Base-by-base conservation (phyloP, 352 stramenopile genomes). In the Globisporangium heterothallicum region DNA sequence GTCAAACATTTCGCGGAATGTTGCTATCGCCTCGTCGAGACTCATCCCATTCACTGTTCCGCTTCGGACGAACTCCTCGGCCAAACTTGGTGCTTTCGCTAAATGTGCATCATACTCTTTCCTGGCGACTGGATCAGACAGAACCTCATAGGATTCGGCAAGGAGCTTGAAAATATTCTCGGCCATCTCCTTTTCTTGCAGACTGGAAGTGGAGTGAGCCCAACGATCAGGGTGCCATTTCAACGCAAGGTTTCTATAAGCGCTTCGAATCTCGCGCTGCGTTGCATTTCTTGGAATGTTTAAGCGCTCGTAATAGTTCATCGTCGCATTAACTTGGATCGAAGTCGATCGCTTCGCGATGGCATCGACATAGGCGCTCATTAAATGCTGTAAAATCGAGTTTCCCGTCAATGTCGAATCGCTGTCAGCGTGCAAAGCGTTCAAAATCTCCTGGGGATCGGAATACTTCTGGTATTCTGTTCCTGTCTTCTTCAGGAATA, bases 211-310 rank as follows among this genome's bases (percentile, higher is more conserved):
- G 10, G 61, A 64, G 25, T 73, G 74, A 1, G 84, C 61, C 79
- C 78, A 93, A 4, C 82, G 80, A 59, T 94, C 84, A 4, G 84
- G 82, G 53, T 94, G 84, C 84, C 84, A 94, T 50, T 90, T 91
- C n/a, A 94, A 57, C 14, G 84, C 84, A 10, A 92, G 47, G 4
- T 61, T 58, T 26, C 84, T 87, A 64, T 94, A 94, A 0, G 82
- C 82, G 30, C 54, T 81, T 25, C 80, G 77, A 57, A 94, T 84
- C 51, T 91, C 69, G 12, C 66, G 63, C 8, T 68, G 59, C 1
- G 72, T 86, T 6, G 84, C 84, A n/a, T 86, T 84, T 34, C 66
- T 65, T 12, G 75, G 55, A 6, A 93, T 54, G n/a, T 71, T 64
- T n/a, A 94, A 63, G 18, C 84, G 78, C 35, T 92, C 82, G 53